Evolutionary conservation across 2,329 filamentous ascomycete species (phyloP), one percentile per base, ranked within the genome.

Genomic region (Sporothrix pseudoabietina): DNA sequence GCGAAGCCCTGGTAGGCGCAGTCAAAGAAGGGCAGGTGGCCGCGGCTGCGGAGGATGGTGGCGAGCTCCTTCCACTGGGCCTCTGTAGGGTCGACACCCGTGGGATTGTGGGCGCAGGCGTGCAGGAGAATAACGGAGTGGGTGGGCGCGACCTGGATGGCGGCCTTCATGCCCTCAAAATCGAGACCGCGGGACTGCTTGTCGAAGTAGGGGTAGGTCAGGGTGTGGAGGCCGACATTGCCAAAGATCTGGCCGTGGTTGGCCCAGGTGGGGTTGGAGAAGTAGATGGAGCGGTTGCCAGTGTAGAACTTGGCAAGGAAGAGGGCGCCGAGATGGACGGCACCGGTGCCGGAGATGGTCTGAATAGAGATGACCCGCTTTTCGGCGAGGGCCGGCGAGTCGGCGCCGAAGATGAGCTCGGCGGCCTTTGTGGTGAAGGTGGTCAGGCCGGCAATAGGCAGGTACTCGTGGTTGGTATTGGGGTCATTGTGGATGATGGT

Each of bases 221-320:
- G 91, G 78, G 94, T 89, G 47, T 89, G 85, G 41, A 98, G 86
- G 78, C 88, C 87, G 80, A 98, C 94, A 81, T 98, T 98, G 83
- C 87, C 89, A 86, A 99, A 97, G 87, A 99, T 98, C 83, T 98
- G 96, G 85, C 97, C 91, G 89, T 99, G 96, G 86, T 99, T 99
- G 78, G 92, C 94, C 96, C 96, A 99, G 75, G 96, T 99, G 71
- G 96, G 96, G 82, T 92, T 92, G 79, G 94, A 97, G 82, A 98
- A 87, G 87, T 97, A 98, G 83, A 97, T 89, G 74, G 90, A 89
- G 77, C 89, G 91, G 84, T 87, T 89, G 80, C 88, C 87, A 79
- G 86, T 85, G 87, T 93, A 97, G 89, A 98, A 99, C 82, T 91
- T 94, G 82, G 92, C 86, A 75, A 99, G 91, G 90, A 99, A 99